phyloP scores from a whole-genome alignment of 805 yeast species.

The Vanderwaltozyma verrucispora region DNA sequence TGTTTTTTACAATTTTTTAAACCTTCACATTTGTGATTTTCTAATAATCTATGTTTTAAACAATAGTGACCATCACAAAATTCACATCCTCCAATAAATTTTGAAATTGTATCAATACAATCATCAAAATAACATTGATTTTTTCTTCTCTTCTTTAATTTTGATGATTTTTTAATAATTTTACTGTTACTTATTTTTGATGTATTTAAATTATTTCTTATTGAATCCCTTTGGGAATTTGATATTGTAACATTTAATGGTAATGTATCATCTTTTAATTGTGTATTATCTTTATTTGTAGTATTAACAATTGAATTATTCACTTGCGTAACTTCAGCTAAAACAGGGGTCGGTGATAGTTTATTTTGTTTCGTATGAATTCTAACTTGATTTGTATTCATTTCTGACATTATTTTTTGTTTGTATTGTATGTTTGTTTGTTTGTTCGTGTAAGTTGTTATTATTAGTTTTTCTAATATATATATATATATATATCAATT shows the following conservation, averaged over 20 bases:
- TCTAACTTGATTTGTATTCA: too few species aligned
- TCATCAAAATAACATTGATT: constrained; percentile 40
- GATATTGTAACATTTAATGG: too few species aligned
- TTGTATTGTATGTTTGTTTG: too few species aligned
- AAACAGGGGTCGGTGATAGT: too few species aligned
- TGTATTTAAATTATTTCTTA: background rate
- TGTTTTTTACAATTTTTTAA: constrained; percentile 70
- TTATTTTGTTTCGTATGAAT: too few species aligned
- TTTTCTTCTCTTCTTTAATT: constrained; percentile 25
- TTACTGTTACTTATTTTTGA: constrained; percentile 6
- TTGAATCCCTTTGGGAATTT: background rate
- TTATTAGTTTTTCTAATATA: too few species aligned
- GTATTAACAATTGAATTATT: too few species aligned
- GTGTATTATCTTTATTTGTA: too few species aligned
- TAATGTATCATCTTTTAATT: background rate
- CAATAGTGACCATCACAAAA: constrained; percentile 80
- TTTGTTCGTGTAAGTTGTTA: too few species aligned
- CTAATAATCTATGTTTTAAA: constrained; percentile 76
- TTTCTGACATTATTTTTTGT: too few species aligned
- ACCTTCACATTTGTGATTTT: constrained; percentile 73
- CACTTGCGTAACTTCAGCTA: too few species aligned
- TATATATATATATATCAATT: too few species aligned
- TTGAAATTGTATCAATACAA: constrained; percentile 53
- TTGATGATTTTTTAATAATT: constrained; percentile 14
- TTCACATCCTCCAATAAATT: constrained; percentile 70